Percentiles rank a stretch among this genome's conserved stretches.
Evolutionary conservation across 192 early-diverging fungal genomes (phyloP).

Genomic region (Phlyctochytrium bullatum): DNA sequence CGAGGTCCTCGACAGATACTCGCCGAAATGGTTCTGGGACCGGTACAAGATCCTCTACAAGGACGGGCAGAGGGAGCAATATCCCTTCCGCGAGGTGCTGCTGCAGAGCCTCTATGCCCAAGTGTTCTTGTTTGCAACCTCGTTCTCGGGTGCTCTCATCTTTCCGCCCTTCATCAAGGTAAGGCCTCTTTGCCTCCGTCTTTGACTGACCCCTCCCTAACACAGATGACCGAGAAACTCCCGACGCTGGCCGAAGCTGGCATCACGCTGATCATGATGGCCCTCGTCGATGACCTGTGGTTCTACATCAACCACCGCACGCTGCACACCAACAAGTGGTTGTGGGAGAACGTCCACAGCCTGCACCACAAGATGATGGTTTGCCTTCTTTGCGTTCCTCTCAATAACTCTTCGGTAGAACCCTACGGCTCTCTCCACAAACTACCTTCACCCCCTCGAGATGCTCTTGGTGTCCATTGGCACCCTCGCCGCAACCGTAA

Average conservation of each 20-base stretch:
- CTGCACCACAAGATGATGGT: conserved; percentile 1
- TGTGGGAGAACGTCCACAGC: neutral
- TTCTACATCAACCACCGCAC: neutral
- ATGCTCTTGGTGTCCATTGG: neutral
- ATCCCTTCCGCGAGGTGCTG: neutral
- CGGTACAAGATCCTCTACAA: neutral
- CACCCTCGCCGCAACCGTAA: neutral
- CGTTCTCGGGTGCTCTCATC: neutral
- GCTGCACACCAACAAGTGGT: neutral
- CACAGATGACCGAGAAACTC: neutral
- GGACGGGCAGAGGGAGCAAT: neutral
- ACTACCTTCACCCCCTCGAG: neutral
- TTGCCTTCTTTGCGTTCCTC: neutral
- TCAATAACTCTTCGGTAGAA: neutral
- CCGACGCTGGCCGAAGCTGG: neutral
- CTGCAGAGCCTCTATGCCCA: neutral
- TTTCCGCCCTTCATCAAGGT: neutral
- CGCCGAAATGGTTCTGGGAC: neutral
- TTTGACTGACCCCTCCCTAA: neutral
- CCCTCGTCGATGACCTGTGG: neutral
- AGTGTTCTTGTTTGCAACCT: neutral
- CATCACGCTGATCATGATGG: neutral
- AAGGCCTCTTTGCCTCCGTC: neutral
- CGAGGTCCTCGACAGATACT: neutral
- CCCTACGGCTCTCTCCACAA: neutral